phyloP scores from a whole-genome alignment of 352 stramenopile genomes.

The Globisporangium camurandrum region DNA sequence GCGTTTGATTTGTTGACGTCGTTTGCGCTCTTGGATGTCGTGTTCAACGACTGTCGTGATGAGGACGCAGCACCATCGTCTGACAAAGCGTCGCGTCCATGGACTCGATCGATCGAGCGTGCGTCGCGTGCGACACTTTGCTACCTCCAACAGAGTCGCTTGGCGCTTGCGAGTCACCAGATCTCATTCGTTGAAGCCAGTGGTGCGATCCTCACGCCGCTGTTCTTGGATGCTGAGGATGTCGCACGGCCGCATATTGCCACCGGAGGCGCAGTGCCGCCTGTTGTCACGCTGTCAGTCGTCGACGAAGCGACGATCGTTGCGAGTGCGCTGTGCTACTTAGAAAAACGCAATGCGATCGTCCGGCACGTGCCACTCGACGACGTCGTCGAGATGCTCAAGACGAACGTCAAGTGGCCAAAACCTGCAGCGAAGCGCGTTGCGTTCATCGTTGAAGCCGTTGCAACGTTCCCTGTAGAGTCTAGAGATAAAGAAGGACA shows the following conservation, averaged over 20 bases:
- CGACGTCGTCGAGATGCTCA: slow-evolving; percentile 64
- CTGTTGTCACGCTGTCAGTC: not conserved
- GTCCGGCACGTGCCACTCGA: slow-evolving; percentile 19
- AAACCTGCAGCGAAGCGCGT: slow-evolving; percentile 62
- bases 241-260: slow-evolving; percentile 2
- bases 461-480: slow-evolving; percentile 36
- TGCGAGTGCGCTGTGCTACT: slow-evolving; percentile 25
- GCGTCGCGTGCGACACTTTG: slow-evolving; percentile 23
- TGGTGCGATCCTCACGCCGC: slow-evolving; percentile 39
- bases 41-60: slow-evolving; percentile 43
- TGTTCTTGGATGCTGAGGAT: slow-evolving; percentile 22
- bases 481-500: not conserved
- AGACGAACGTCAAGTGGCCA: slow-evolving; percentile 68
- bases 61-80: not conserved
- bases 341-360: slow-evolving; percentile 19
- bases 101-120: slow-evolving; percentile 24
- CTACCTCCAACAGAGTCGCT: slow-evolving; percentile 43
- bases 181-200: slow-evolving; percentile 55
- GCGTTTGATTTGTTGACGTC: slow-evolving; percentile 48
- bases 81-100: slow-evolving; percentile 5
- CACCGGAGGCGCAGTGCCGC: not conserved
- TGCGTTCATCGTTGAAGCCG: slow-evolving; percentile 51
- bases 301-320: slow-evolving; percentile 27
- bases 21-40: slow-evolving; percentile 52
- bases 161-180: slow-evolving; percentile 26